phyloP scores from a whole-genome alignment of 139 green algal genomes.

The Chlamydomonas eustigma region DNA sequence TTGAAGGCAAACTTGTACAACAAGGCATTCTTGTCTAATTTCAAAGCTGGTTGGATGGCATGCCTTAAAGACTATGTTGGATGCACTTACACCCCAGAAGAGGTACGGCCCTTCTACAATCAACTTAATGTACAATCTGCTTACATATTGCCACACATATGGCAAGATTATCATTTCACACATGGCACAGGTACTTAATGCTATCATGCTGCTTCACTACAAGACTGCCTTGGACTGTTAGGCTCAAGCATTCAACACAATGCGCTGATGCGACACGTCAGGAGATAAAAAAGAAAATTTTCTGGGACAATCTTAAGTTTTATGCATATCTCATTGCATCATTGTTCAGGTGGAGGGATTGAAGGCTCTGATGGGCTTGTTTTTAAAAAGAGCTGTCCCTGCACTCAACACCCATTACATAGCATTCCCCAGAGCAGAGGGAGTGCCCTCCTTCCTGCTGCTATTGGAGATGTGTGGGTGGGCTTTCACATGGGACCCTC shows the following conservation, averaged over 20 bases:
- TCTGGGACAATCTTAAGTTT: too few species aligned
- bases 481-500: conserved; percentile 33
- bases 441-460: conserved; percentile 25
- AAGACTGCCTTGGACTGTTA: too few species aligned
- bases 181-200: too few species aligned
- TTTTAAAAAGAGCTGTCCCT: conserved; percentile 17
- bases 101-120: neutral
- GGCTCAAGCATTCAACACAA: too few species aligned
- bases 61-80: conserved; percentile 6
- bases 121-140: neutral
- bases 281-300: too few species aligned
- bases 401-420: conserved; percentile 2
- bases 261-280: too few species aligned
- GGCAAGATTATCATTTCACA: too few species aligned
- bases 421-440: conserved; percentile 7
- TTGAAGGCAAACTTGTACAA: neutral
- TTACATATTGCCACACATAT: too few species aligned
- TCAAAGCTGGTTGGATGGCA: conserved; percentile 3
- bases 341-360: conserved; percentile 35
- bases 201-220: too few species aligned
- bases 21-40: neutral
- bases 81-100: neutral
- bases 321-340: too few species aligned
- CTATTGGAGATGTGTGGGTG: conserved; percentile 39
- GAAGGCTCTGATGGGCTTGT: conserved; percentile 24